Evolutionary conservation across 768 basidiomycete genomes (phyloP), one percentile per base, ranked within the genome.

Genomic region (Cystofilobasidium macerans): DNA sequence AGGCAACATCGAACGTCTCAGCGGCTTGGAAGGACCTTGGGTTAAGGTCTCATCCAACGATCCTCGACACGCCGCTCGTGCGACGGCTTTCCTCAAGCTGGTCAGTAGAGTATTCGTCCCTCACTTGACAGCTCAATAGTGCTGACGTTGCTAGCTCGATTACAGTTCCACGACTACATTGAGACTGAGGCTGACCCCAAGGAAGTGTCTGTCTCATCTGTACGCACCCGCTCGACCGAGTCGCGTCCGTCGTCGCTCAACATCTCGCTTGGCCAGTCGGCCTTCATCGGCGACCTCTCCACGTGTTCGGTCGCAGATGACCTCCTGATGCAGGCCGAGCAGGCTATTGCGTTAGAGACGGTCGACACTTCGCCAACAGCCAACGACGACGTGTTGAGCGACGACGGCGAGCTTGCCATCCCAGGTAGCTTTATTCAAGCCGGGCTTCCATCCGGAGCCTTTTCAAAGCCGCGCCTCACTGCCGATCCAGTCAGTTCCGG

Each of bases 311-410:
- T 59, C 20, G 45, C 65, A 0, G 65, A 54, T 16, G 51, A 67
- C 18, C 51, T 67, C 13, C 65, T 67, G 26, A 61, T 67, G 60
- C 60, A 67, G 43, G 65, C 65, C 32, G 65, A 67, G 56, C 65
- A 67, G 42, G 60, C 61, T 54, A 67, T 67, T n/a, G 65, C 65
- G 1, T 42, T 45, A 16, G 65, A 67, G 28, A n/a, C 36, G 12
- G 57, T 36, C 33, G 38, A 9, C 12, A 16, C 61, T 18, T 56
- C 42, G 22, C n/a, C n/a, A n/a, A n/a, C n/a, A n/a, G 26, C n/a
- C 32, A 16, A 53, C 13, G 28, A 2, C 26, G 13, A 47, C 14
- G 33, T 33, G 48, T 3, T 24, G 18, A 13, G 36, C 13, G 58
- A 61, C 22, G 51, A 54, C 26, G 51, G 56, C 9, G 51, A 66